Evolutionary conservation across 345 rosid genomes (phyloP).

Genomic region (Schrenkiella parvula): DNA sequence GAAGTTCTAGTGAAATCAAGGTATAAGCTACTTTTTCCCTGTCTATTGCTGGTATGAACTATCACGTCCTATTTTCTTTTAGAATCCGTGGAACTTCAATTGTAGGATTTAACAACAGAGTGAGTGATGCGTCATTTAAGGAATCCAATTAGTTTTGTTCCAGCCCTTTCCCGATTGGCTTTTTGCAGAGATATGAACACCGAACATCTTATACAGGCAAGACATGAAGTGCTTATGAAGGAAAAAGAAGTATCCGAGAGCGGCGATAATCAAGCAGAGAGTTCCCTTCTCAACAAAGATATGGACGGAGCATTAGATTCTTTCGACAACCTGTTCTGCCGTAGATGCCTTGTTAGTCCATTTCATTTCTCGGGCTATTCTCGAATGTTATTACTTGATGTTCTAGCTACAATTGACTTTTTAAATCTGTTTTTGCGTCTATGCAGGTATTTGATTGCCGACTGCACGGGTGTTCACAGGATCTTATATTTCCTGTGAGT

Average conservation of each 20-base stretch:
- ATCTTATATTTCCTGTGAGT: slow-evolving; percentile 94
- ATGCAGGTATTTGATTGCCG: slow-evolving; percentile 96
- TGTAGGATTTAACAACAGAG: slow-evolving; percentile 16
- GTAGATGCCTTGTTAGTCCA: slow-evolving; percentile 87
- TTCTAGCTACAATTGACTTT: neutral
- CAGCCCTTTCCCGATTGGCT: slow-evolving; percentile 80
- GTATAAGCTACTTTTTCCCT: slow-evolving; percentile 35
- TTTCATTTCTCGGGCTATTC: slow-evolving; percentile 2
- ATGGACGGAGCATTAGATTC: slow-evolving; percentile 98
- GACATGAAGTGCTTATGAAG: slow-evolving; percentile 68
- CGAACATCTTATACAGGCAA: slow-evolving; percentile 99
- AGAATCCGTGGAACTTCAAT: slow-evolving; percentile 10
- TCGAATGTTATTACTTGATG: neutral
- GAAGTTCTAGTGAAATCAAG: slow-evolving; percentile 77
- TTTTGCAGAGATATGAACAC: slow-evolving; percentile 96
- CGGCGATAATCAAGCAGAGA: slow-evolving; percentile 50
- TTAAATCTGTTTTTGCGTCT: slow-evolving; percentile 20
- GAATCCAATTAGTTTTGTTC: slow-evolving; percentile 56
- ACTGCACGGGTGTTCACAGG: slow-evolving; percentile 99
- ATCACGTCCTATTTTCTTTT: neutral
- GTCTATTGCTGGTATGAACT: neutral
- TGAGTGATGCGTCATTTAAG: slow-evolving; percentile 7
- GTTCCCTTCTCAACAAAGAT: slow-evolving; percentile 72
- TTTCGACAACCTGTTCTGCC: slow-evolving; percentile 94
- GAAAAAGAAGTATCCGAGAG: slow-evolving; percentile 56